Evolutionary conservation across 1,284 basidiomycete genomes (phyloP).

Genomic region (Heterobasidion occidentale): DNA sequence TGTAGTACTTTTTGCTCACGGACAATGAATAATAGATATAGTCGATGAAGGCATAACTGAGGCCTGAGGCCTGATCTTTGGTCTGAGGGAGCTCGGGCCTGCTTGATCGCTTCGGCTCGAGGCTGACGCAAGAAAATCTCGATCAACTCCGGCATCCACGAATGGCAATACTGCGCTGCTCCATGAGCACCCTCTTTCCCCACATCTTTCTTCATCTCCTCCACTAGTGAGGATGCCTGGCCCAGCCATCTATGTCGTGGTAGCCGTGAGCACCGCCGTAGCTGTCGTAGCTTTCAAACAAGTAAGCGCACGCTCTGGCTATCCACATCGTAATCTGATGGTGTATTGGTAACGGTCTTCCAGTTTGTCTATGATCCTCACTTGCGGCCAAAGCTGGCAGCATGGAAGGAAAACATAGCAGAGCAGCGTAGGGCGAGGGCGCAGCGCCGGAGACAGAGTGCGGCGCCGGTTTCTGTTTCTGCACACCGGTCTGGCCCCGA

Average conservation of each 20-base stretch:
- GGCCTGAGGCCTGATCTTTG: too few relatives aligned
- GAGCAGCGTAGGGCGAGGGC: conserved; percentile 26
- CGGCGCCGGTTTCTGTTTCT: conserved; percentile 14
- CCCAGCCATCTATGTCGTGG: conserved; percentile 24
- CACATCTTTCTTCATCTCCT: not conserved
- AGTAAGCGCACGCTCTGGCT: conserved; percentile 13
- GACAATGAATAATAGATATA: conserved; percentile 1
- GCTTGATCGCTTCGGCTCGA: too few relatives aligned
- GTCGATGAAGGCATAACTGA: not conserved
- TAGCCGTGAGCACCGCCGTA: conserved; percentile 18
- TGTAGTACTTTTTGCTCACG: conserved; percentile 3
- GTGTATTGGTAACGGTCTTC: not conserved
- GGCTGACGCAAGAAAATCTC: too few relatives aligned
- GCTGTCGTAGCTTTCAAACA: conserved; percentile 22
- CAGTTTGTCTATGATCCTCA: conserved; percentile 61
- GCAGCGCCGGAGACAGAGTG: conserved; percentile 9
- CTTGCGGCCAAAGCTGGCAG: conserved; percentile 44
- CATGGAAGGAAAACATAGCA: conserved; percentile 41
- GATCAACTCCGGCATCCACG: too few relatives aligned
- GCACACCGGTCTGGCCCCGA: conserved; percentile 11
- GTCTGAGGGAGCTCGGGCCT: too few relatives aligned
- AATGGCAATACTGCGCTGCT: too few relatives aligned
- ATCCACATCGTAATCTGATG: not conserved
- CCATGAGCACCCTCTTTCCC: not conserved
- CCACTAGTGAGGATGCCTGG: conserved; percentile 19